phyloP scores from a whole-genome alignment of 495 filamentous ascomycete species.

The Daldinia grandis region DNA sequence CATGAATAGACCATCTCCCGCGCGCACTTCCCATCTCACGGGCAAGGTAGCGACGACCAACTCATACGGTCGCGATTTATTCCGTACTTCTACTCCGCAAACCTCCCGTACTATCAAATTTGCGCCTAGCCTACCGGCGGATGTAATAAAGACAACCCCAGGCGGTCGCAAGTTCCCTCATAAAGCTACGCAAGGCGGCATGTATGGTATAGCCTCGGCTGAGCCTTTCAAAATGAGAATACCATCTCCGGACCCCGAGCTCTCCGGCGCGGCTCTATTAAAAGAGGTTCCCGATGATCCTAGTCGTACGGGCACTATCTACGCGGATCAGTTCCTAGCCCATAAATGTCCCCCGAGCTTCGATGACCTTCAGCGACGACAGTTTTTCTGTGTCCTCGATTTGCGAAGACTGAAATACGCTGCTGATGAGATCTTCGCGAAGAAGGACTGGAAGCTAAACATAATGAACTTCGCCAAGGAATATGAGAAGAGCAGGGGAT shows the following conservation, averaged over 20 bases:
- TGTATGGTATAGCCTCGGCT: constrained; percentile 48
- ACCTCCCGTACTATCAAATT: constrained; percentile 45
- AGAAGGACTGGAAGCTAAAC: constrained; percentile 64
- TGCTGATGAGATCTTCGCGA: constrained; percentile 59
- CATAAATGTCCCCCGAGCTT: constrained; percentile 58
- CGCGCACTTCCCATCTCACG: constrained; percentile 20
- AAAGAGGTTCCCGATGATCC: constrained; percentile 56
- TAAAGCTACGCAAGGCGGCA: constrained; percentile 41
- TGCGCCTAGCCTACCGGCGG: constrained; percentile 48
- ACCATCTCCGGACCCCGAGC: constrained; percentile 53
- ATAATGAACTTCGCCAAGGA: constrained; percentile 62
- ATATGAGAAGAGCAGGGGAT: constrained; percentile 61
- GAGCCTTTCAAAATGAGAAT: constrained; percentile 60
- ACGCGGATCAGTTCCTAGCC: constrained; percentile 59
- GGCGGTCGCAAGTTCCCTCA: constrained; percentile 41
- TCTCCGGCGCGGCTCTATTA: constrained; percentile 56
- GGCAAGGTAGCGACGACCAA: constrained; percentile 26
- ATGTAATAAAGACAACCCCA: constrained; percentile 29
- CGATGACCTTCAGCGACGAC: constrained; percentile 57
- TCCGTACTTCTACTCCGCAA: constrained; percentile 51
- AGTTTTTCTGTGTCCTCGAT: constrained; percentile 64
- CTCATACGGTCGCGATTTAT: constrained; percentile 44
- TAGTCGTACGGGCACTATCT: constrained; percentile 53
- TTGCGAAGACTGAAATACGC: constrained; percentile 61
- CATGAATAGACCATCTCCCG: constrained; percentile 32